Evolutionary conservation across 2,329 filamentous ascomycete genomes (phyloP), one percentile per base, ranked within the genome.

Genomic region (Calonectria henricotiae): DNA sequence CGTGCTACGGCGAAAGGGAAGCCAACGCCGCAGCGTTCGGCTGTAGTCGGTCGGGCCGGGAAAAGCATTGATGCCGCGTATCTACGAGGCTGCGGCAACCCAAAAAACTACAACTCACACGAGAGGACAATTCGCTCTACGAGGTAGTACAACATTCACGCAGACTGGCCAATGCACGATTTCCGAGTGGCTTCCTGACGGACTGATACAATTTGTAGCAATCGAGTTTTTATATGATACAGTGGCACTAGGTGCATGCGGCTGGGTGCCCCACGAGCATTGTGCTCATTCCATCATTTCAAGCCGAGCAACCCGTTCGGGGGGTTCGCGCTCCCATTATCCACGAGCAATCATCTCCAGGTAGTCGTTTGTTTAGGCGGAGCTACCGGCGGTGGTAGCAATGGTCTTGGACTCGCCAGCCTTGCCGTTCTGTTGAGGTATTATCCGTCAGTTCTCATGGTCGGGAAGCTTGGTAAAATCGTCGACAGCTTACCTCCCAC

Each of bases 321-420:
- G 62, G 68, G 66, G 49, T 63, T 69, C 69, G 72, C 70, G 68
- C 67, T 74, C 69, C 64, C 73, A 70, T 72, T 69, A 71, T 76
- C 62, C 76, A 71, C 73, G 69, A 75, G 71, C 72, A 73, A 74
- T 76, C 70, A 67, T 75, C 58, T 64, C 67, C 58, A 67, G 7
- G 66, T 20, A 20, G 20, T 71, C 46, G 64, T 67, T 68, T 64
- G 67, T 73, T 79, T 81, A 82, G 64, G 83, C 81, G 70, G 84
- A 80, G 70, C 80, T 77, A 77, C 85, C 80, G 70, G 76, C 76
- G 78, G 80, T 80, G 74, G 77, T 79, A 71, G 82, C 90, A 76
- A 98, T 86, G 82, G 88, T 90, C 90, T 94, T 93, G 81, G 87
- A 77, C 58, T 98, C 96, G 83, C 94, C 93, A 88, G 97, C 94